Evolutionary conservation across 2,329 filamentous ascomycete genomes (phyloP).

Genomic region (Aspergillaceae sp.): DNA sequence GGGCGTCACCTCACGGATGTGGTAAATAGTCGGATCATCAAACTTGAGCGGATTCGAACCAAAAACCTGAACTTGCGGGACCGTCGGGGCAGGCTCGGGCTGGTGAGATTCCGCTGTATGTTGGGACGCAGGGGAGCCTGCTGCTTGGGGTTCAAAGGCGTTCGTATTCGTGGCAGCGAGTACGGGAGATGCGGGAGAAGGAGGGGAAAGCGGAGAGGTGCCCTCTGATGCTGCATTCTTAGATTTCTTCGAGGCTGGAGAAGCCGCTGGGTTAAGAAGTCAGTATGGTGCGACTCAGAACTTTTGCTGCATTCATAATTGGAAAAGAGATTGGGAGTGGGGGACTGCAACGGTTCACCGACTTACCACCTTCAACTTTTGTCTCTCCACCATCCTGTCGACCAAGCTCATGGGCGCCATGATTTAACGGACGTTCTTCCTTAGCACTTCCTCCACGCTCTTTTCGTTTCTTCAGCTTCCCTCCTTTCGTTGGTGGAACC

Average conservation of each 20-base stretch:
- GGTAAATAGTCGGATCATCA: constrained; percentile 83
- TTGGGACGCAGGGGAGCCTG: constrained; percentile 55
- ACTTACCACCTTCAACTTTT: constrained; percentile 47
- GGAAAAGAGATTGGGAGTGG: constrained; percentile 7
- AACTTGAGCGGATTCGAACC: constrained; percentile 89
- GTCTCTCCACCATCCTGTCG: constrained; percentile 56
- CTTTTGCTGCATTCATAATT: no score
- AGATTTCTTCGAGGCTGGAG: constrained; percentile 31
- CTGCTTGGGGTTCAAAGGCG: constrained; percentile 52
- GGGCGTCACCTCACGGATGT: constrained; percentile 67
- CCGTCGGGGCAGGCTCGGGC: constrained; percentile 50
- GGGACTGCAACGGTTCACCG: constrained; percentile 9
- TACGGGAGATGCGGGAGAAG: constrained; percentile 36
- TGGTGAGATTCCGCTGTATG: constrained; percentile 51
- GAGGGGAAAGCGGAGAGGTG: constrained; percentile 33
- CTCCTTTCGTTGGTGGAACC: constrained; percentile 41
- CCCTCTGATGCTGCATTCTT: constrained; percentile 30
- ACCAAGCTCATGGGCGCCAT: constrained; percentile 55
- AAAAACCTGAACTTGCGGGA: constrained; percentile 74
- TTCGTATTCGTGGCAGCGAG: constrained; percentile 42
- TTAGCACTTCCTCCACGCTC: constrained; percentile 51
- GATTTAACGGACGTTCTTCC: constrained; percentile 51
- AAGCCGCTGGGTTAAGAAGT: constrained; percentile 19
- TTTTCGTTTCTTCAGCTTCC: constrained; percentile 73
- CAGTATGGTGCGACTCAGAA: not conserved